These are phyloP conservation scores for Pseudogymnoascus sp. DNA, from an alignment of 2,329 filamentous ascomycete species.

Conservation along the genomic window DNA sequence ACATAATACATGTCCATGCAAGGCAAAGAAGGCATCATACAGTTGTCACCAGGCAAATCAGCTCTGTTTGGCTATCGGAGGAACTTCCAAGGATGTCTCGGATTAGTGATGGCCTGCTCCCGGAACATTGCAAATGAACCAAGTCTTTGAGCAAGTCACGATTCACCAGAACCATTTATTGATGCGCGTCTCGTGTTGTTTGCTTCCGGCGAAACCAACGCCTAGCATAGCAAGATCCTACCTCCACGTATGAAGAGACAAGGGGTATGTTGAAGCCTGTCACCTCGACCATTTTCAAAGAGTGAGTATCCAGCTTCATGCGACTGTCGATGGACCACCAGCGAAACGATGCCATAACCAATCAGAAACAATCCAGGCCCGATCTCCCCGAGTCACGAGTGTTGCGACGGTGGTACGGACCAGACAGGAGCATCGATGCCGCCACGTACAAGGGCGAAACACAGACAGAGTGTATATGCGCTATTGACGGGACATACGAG, in stretches of 20 bases:
- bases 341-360: conserved; percentile 6
- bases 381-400: background rate
- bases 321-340: background rate
- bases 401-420: background rate
- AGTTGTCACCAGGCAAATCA: background rate
- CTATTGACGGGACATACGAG: background rate
- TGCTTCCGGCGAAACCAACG: conserved; percentile 1
- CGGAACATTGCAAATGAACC: conserved; percentile 7
- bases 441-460: conserved; percentile 2
- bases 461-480: background rate
- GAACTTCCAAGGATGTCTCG: background rate
- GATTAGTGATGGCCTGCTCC: background rate
- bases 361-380: background rate
- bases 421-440: background rate
- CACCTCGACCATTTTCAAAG: background rate
- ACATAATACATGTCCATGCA: conserved; percentile 1
- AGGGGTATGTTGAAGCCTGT: background rate
- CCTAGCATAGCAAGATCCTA: background rate
- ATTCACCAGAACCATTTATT: conserved; percentile 6
- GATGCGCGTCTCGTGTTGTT: conserved; percentile 4
- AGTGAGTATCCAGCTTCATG: background rate
- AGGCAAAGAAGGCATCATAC: conserved; percentile 6
- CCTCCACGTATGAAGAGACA: conserved; percentile 6
- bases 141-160: conserved; percentile 5
- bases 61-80: background rate